phyloP scores from a whole-genome alignment of 305 asterid species.

The Fraxinus platypoda region DNA sequence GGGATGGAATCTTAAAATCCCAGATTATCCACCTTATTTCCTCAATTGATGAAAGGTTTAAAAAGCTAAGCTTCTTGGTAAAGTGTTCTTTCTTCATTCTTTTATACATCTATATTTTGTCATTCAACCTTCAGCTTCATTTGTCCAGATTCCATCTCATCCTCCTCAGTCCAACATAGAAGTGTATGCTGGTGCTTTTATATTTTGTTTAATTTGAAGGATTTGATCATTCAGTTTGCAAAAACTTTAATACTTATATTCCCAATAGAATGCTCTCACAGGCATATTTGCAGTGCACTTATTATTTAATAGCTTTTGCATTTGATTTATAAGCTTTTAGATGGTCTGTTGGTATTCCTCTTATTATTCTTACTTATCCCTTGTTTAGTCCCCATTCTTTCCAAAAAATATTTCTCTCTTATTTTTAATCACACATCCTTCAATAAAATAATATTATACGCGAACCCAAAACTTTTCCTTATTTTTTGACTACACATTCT shows the following conservation, averaged over 20 bases:
- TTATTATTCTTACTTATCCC: background rate
- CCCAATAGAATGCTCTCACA: background rate
- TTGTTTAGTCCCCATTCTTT: too few relatives aligned
- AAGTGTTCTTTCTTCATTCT: slow-evolving; percentile 20
- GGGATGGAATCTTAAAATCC: slow-evolving; percentile 88
- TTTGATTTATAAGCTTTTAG: background rate
- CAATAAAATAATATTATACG: too few relatives aligned
- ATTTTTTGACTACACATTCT: too few relatives aligned
- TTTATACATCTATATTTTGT: slow-evolving; percentile 12
- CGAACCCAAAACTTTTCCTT: too few relatives aligned
- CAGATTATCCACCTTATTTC: slow-evolving; percentile 61
- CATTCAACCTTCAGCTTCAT: slow-evolving; percentile 5
- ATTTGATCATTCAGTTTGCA: background rate
- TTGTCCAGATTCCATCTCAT: slow-evolving; percentile 9
- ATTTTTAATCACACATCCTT: too few relatives aligned
- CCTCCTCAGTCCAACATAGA: background rate
- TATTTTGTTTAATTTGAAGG: slow-evolving; percentile 8
- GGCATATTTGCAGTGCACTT: background rate
- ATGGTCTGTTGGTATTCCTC: background rate
- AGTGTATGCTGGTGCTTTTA: background rate
- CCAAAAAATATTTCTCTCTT: too few relatives aligned
- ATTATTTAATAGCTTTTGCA: background rate
- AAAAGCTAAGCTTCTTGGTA: slow-evolving; percentile 90
- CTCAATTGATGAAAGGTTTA: slow-evolving; percentile 83
- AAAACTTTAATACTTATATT: background rate